Conservation (phyloP, 345 rosid genomes). For the Erucastrum elatum region DNA sequence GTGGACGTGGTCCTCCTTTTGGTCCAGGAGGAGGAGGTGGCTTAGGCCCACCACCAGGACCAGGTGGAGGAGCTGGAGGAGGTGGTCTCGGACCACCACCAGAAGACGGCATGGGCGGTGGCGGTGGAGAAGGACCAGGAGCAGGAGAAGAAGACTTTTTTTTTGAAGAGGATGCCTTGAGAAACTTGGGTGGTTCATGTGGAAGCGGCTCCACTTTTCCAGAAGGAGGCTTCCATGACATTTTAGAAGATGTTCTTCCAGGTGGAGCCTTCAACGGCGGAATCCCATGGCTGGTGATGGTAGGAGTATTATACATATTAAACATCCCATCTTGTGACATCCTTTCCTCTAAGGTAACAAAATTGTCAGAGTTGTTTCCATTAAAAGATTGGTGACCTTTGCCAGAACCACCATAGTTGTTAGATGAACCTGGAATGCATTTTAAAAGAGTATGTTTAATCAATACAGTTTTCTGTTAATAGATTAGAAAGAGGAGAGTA, state of each 20-base stretch:
- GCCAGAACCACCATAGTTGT: background rate
- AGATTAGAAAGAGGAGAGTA: background rate
- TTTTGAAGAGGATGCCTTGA: background rate
- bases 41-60: background rate
- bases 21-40: constrained; percentile 1
- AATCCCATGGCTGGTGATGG: background rate
- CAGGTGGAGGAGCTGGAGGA: constrained; percentile 4
- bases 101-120: background rate
- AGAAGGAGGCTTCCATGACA: background rate
- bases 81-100: background rate
- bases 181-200: background rate
- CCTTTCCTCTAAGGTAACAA: background rate
- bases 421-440: background rate
- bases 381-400: background rate
- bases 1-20: background rate
- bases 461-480: background rate
- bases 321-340: background rate
- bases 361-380: background rate
- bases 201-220: background rate
- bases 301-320: background rate
- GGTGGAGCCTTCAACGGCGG: background rate
- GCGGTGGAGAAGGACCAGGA: background rate
- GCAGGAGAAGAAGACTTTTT: background rate
- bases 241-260: background rate
- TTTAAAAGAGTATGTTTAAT: background rate